Evolutionary conservation across 179 eudicot genomes (phyloP).

Genomic region (Gypsophila paniculata): DNA sequence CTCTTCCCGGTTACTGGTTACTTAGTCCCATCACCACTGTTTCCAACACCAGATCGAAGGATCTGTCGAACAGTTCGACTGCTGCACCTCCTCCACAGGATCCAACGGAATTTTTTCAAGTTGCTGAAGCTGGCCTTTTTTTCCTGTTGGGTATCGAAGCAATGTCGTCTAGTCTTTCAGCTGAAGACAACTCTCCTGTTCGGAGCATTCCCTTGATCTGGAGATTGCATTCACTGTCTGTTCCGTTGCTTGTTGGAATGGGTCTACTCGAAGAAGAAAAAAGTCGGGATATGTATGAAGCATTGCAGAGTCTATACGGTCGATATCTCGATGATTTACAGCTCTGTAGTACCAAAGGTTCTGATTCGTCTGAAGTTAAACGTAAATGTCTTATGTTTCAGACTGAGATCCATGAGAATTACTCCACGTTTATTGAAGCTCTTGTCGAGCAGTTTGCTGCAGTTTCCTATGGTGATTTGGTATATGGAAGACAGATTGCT

Average conservation of each 20-base stretch:
- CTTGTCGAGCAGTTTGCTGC: constrained; percentile 88
- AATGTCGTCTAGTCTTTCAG: constrained; percentile 41
- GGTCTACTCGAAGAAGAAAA: constrained; percentile 69
- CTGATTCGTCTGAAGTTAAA: constrained; percentile 22
- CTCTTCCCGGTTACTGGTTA: constrained; percentile 13
- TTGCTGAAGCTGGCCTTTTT: constrained; percentile 74
- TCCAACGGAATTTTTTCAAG: constrained; percentile 38
- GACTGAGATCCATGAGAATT: constrained; percentile 63
- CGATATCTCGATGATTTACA: constrained; percentile 45
- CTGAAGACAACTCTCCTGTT: constrained; percentile 36
- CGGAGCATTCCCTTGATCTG: constrained; percentile 54
- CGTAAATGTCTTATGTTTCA: constrained; percentile 56
- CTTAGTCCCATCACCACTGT: constrained; percentile 45
- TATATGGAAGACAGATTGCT: constrained; percentile 26
- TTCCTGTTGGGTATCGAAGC: constrained; percentile 75
- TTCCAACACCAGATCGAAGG: constrained; percentile 24
- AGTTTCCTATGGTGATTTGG: constrained; percentile 68
- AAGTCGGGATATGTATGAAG: constrained; percentile 57
- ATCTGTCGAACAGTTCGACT: constrained; percentile 23
- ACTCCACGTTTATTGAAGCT: constrained; percentile 66
- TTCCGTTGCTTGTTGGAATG: constrained; percentile 58
- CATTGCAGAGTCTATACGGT: constrained; percentile 69
- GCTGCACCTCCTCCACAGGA: constrained; percentile 13
- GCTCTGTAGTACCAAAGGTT: constrained; percentile 21
- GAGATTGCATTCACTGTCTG: constrained; percentile 85